Conservation (phyloP, 352 stramenopile species). For the Phytophthora kernoviae region DNA sequence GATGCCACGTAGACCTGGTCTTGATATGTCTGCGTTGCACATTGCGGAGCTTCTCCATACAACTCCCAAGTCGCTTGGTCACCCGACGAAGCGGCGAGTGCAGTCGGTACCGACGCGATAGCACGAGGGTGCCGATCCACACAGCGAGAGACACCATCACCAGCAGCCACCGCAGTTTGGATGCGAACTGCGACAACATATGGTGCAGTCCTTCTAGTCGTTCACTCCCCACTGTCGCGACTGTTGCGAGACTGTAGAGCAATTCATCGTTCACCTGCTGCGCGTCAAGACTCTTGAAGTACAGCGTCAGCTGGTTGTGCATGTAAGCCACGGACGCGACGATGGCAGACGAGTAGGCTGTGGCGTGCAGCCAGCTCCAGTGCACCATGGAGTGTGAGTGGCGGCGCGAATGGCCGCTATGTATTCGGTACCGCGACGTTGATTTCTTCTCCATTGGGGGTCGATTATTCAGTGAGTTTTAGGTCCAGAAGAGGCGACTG, state of each 20-base stretch:
- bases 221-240: conserved; percentile 31
- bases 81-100: conserved; percentile 55
- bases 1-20: conserved; percentile 7
- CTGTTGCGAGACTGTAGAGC: conserved; percentile 35
- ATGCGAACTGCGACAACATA: conserved; percentile 36
- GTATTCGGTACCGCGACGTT: conserved; percentile 5
- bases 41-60: conserved; percentile 28
- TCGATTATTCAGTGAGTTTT: not conserved
- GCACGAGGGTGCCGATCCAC: conserved; percentile 52
- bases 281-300: conserved; percentile 43
- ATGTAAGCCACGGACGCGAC: conserved; percentile 76
- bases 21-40: conserved; percentile 14
- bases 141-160: conserved; percentile 42
- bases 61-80: conserved; percentile 21
- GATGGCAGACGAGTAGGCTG: conserved; percentile 66
- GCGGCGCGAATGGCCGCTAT: conserved; percentile 17
- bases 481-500: not conserved
- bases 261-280: conserved; percentile 42
- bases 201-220: conserved; percentile 40
- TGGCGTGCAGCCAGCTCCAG: conserved; percentile 83
- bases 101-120: conserved; percentile 51
- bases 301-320: conserved; percentile 52
- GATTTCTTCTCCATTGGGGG: conserved; percentile 23
- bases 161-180: conserved; percentile 47
- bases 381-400: conserved; percentile 35